Evolutionary conservation across 768 basidiomycete species (phyloP).

Genomic region (Leucosporidium scottii): DNA sequence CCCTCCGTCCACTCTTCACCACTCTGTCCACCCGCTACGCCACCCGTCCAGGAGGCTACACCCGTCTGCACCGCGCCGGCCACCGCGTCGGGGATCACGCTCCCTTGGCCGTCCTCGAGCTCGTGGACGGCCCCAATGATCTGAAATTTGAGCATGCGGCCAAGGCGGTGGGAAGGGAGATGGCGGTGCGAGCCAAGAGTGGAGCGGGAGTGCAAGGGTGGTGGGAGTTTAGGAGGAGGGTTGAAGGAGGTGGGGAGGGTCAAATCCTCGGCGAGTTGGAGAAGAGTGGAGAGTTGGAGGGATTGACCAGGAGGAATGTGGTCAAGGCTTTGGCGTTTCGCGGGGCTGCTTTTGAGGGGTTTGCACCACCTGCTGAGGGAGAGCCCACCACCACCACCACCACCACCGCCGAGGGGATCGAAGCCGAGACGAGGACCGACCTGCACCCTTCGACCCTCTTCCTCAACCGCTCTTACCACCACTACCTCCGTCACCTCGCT

Average conservation of each 20-base stretch:
- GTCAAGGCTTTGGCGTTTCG: slow-evolving; percentile 34
- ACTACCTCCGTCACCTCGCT: slow-evolving; percentile 31
- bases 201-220: slow-evolving; percentile 1
- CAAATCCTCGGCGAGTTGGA: slow-evolving; percentile 2
- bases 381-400: background rate
- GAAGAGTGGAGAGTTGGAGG: slow-evolving; percentile 5
- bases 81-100: slow-evolving; percentile 86
- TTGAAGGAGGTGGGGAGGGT: slow-evolving; percentile 15
- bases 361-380: too few species aligned
- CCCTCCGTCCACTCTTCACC: slow-evolving; percentile 75
- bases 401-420: too few species aligned
- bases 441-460: slow-evolving; percentile 18
- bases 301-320: slow-evolving; percentile 29
- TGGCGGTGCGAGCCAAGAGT: slow-evolving; percentile 40
- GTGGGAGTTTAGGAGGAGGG: background rate
- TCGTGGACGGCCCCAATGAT: slow-evolving; percentile 92
- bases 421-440: too few species aligned
- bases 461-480: slow-evolving; percentile 33
- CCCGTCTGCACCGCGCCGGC: slow-evolving; percentile 86
- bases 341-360: background rate
- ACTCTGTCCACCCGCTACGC: slow-evolving; percentile 74
- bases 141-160: slow-evolving; percentile 82
- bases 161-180: slow-evolving; percentile 76
- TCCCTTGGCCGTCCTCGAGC: slow-evolving; percentile 78
- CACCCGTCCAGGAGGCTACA: slow-evolving; percentile 82